These are phyloP conservation scores for Gamsiella multidivaricata DNA, from an alignment of 192 early-diverging fungal genomes.

Conservation along the genomic window DNA sequence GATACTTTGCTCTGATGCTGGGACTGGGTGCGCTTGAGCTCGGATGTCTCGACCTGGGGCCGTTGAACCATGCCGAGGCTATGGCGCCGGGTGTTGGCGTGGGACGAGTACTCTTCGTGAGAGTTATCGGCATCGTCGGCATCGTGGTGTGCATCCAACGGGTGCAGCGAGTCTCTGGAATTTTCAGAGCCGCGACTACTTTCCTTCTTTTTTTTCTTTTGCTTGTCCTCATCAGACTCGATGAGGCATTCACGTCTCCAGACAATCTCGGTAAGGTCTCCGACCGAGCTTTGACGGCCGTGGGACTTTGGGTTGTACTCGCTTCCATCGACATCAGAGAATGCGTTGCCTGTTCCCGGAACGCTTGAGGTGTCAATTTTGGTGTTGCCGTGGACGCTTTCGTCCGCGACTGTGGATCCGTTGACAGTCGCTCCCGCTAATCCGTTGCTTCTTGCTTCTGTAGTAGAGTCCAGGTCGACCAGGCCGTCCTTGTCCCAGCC, in stretches of 20 bases:
- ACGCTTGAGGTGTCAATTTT: background rate
- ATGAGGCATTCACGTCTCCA: constrained; percentile 51
- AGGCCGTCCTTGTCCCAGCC: constrained; percentile 43
- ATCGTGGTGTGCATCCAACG: background rate
- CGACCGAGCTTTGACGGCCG: constrained; percentile 17
- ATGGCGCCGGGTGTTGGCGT: background rate
- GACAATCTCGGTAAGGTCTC: constrained; percentile 45
- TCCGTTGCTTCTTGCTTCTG: background rate
- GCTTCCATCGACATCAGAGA: constrained; percentile 25
- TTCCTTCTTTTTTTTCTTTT: background rate
- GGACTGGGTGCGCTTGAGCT: constrained; percentile 9
- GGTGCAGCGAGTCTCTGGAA: background rate
- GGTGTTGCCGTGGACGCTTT: constrained; percentile 2
- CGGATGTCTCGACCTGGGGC: background rate
- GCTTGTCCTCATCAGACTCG: constrained; percentile 22
- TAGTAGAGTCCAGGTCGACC: constrained; percentile 17
- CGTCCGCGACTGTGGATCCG: constrained; percentile 31
- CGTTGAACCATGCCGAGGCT: constrained; percentile 1
- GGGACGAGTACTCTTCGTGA: background rate
- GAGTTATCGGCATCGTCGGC: background rate
- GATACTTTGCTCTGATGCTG: constrained; percentile 11
- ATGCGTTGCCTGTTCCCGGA: constrained; percentile 8
- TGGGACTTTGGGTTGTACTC: constrained; percentile 19
- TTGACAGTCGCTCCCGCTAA: constrained; percentile 5
- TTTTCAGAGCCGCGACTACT: background rate